Conservation (phyloP, 1,284 basidiomycete species). For the Cryptococcus sp. region DNA sequence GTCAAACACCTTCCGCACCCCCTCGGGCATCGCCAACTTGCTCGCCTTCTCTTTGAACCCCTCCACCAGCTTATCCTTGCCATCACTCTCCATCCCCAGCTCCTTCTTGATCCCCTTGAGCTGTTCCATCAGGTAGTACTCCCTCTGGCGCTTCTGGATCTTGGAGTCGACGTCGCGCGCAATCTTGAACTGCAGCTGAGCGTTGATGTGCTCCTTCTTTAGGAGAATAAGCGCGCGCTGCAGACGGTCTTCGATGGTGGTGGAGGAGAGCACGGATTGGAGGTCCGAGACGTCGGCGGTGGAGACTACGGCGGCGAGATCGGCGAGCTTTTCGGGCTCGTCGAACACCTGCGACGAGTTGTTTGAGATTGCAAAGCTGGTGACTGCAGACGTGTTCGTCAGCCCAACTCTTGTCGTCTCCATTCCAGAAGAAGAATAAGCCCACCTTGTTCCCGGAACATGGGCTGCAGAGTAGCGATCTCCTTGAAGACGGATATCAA, state of each 20-base stretch:
- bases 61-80: constrained; percentile 95
- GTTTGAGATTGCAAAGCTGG: constrained; percentile 87
- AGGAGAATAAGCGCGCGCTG: constrained; percentile 87
- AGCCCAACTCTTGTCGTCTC: background rate
- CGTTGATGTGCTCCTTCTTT: constrained; percentile 98
- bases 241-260: constrained; percentile 82
- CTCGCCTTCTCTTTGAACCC: constrained; percentile 91
- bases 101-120: constrained; percentile 99
- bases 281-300: constrained; percentile 86
- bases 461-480: constrained; percentile 92
- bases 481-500: constrained; percentile 98
- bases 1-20: constrained; percentile 90
- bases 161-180: constrained; percentile 92
- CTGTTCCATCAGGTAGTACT: constrained; percentile 98
- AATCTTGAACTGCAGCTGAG: constrained; percentile 92
- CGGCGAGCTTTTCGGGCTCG: constrained; percentile 95
- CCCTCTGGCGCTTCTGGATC: constrained; percentile 93
- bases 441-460: constrained; percentile 89
- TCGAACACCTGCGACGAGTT: constrained; percentile 97
- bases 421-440: background rate
- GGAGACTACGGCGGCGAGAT: constrained; percentile 95
- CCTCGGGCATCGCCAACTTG: constrained; percentile 86
- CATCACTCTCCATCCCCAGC: constrained; percentile 85
- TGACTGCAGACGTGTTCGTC: constrained; percentile 24
- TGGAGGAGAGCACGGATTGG: constrained; percentile 87